phyloP scores from a whole-genome alignment of 2,329 filamentous ascomycete species.

The Pyrenophora tritici-repentis region DNA sequence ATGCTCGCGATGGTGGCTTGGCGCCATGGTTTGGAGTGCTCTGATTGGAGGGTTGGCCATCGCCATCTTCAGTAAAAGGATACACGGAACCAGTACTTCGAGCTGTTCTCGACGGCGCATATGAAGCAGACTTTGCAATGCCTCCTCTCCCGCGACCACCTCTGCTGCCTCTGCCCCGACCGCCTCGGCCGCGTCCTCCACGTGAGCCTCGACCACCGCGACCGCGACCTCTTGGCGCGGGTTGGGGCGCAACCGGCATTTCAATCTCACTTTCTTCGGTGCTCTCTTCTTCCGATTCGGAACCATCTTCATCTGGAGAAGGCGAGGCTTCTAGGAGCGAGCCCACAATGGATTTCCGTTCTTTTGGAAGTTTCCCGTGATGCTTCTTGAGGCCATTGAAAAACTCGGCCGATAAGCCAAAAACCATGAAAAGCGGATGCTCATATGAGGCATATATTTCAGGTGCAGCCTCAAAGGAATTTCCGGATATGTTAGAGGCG shows the following conservation, averaged over 20 bases:
- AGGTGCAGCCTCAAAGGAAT: constrained; percentile 34
- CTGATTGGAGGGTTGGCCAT: constrained; percentile 44
- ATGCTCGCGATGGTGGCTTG: constrained; percentile 32
- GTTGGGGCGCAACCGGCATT: constrained; percentile 22
- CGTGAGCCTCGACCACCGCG: constrained; percentile 37
- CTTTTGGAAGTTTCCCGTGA: constrained; percentile 33
- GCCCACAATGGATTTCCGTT: constrained; percentile 24
- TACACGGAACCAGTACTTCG: constrained; percentile 41
- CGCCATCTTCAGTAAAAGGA: constrained; percentile 43
- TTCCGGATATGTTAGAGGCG: constrained; percentile 43
- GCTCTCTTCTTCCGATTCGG: constrained; percentile 28
- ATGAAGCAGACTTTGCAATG: constrained; percentile 30
- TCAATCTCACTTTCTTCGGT: constrained; percentile 33
- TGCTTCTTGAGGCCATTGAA: constrained; percentile 38
- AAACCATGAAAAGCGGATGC: constrained; percentile 41
- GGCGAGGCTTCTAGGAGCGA: constrained; percentile 19
- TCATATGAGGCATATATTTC: constrained; percentile 42
- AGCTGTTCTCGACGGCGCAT: constrained; percentile 35
- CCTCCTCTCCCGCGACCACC: constrained; percentile 36
- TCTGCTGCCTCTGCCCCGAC: constrained; percentile 33
- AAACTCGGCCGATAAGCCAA: constrained; percentile 42
- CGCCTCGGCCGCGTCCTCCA: constrained; percentile 35
- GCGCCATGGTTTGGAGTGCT: constrained; percentile 34
- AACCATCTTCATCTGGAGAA: constrained; percentile 24
- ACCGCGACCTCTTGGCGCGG: constrained; percentile 31